Conservation (phyloP, 805 yeast species). For the Priceomyces haplophilus region DNA sequence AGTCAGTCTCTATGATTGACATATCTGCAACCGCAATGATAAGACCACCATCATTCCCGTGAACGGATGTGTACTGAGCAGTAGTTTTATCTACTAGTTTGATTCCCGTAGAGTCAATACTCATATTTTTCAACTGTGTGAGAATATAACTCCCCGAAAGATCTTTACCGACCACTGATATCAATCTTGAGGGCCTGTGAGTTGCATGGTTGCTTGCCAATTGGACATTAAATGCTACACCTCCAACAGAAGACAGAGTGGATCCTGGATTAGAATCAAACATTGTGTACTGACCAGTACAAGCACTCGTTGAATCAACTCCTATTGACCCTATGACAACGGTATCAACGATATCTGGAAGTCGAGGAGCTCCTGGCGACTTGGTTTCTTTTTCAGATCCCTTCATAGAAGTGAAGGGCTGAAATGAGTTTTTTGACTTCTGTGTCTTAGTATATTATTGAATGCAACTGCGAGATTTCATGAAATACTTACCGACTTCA, state of each 20-base stretch:
- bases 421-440: constrained; percentile 1
- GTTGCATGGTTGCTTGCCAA: constrained; percentile 48
- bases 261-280: constrained; percentile 75
- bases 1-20: constrained; percentile 56
- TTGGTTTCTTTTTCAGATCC: neutral
- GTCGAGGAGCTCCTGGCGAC: neutral
- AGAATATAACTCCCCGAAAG: constrained; percentile 44
- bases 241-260: constrained; percentile 62
- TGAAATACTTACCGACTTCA: constrained; percentile 22
- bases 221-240: constrained; percentile 80
- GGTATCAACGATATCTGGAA: constrained; percentile 20
- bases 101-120: constrained; percentile 41
- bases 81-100: constrained; percentile 31
- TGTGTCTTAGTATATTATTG: neutral
- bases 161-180: constrained; percentile 65
- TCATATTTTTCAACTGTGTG: constrained; percentile 19
- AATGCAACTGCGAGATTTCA: neutral
- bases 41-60: constrained; percentile 59
- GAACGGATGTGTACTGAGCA: constrained; percentile 73
- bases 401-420: constrained; percentile 4
- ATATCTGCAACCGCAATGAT: constrained; percentile 82
- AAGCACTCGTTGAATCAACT: constrained; percentile 61
- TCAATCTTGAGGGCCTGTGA: constrained; percentile 33
- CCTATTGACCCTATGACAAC: constrained; percentile 75
- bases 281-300: constrained; percentile 25